Conservation (phyloP, 2,329 filamentous ascomycete genomes). For the Colletotrichum sp. region DNA sequence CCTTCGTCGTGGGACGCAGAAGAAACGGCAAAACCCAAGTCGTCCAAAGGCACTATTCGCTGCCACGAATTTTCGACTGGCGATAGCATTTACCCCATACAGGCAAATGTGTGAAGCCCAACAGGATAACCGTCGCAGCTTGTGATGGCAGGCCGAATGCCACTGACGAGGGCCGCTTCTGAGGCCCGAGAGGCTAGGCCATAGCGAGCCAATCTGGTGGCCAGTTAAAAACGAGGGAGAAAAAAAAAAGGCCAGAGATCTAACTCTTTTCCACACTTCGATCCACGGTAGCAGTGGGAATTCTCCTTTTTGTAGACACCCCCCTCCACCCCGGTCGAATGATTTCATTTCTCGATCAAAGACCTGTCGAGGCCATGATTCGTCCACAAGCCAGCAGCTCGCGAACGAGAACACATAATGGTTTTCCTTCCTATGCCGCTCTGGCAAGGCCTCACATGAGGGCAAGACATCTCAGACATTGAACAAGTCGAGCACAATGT, state of each 20-base stretch:
- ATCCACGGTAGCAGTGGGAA: conserved; percentile 19
- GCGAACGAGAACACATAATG: neutral
- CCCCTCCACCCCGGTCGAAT: conserved; percentile 2
- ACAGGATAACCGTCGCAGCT: neutral
- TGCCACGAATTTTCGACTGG: neutral
- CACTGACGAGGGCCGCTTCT: neutral
- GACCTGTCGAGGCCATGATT: neutral
- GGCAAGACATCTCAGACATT: neutral
- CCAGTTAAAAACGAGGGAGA: conserved; percentile 3
- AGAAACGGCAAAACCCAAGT: neutral
- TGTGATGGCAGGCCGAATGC: neutral
- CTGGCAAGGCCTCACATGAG: neutral
- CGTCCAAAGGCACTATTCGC: neutral
- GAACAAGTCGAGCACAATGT: neutral
- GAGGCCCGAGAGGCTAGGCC: neutral
- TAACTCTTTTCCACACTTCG: conserved; percentile 16
- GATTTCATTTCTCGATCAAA: conserved; percentile 4
- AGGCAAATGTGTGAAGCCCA: neutral
- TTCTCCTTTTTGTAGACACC: conserved; percentile 1
- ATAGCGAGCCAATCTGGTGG: neutral
- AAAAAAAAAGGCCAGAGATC: conserved; percentile 8
- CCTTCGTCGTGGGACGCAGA: neutral
- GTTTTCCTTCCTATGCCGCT: neutral
- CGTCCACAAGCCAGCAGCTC: neutral
- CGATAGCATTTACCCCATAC: neutral